Percentiles rank a stretch among this genome's conserved stretches.
phyloP scores from a whole-genome alignment of 495 filamentous ascomycete genomes.

The Penicillium samsonianum region DNA sequence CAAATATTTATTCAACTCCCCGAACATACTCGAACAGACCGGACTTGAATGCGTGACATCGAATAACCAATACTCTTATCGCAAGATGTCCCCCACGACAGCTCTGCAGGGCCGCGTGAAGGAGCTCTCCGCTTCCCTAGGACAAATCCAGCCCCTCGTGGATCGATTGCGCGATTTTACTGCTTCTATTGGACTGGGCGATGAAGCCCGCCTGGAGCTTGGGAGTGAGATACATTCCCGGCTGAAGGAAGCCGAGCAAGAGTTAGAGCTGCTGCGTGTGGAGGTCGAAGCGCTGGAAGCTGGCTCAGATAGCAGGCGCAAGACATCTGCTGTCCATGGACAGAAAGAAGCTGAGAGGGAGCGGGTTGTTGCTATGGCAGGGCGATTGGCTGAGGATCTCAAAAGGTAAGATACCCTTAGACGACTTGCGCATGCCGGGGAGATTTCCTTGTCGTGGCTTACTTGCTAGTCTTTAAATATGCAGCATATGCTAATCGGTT shows the following conservation, averaged over 20 bases:
- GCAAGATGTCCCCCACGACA: constrained; percentile 56
- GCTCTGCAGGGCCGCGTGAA: constrained; percentile 65
- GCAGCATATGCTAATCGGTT: constrained; percentile 12
- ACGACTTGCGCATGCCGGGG: background rate
- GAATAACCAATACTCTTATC: constrained; percentile 4
- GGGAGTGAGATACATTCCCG: constrained; percentile 77
- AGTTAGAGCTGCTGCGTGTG: constrained; percentile 77
- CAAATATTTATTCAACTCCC: background rate
- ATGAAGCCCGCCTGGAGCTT: constrained; percentile 74
- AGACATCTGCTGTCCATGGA: constrained; percentile 35
- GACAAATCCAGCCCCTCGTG: constrained; percentile 71
- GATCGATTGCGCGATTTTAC: constrained; percentile 69
- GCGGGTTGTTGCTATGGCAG: constrained; percentile 62
- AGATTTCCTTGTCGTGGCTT: no score
- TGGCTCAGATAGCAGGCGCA: constrained; percentile 41
- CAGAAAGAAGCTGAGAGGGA: constrained; percentile 57
- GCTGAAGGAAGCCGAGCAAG: constrained; percentile 82
- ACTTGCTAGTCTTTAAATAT: background rate
- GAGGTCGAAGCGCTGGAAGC: constrained; percentile 69
- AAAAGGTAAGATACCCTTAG: constrained; percentile 53
- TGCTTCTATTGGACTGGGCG: constrained; percentile 58
- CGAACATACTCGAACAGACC: background rate
- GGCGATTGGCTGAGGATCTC: constrained; percentile 65
- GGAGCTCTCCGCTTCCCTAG: constrained; percentile 66
- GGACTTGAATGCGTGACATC: background rate